phyloP scores from a whole-genome alignment of 495 filamentous ascomycete species.

The Aspergillus bertholletiae region DNA sequence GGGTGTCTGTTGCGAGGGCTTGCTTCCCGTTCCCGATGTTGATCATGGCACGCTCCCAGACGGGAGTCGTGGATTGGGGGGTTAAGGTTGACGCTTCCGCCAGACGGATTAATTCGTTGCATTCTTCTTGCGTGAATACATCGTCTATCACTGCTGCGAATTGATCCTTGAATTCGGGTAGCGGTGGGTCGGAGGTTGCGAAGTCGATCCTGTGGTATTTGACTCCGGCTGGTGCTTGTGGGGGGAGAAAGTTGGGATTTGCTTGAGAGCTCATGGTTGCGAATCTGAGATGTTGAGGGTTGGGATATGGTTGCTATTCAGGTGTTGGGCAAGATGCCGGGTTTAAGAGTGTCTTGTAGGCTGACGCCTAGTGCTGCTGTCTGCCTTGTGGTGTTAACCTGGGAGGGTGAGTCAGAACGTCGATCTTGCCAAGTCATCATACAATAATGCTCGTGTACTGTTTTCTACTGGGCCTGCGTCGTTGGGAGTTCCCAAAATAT shows the following conservation, averaged over 20 bases:
- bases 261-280: background rate
- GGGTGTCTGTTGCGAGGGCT: slow-evolving; percentile 48
- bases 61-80: slow-evolving; percentile 9
- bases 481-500: too few relatives aligned
- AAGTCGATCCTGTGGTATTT: slow-evolving; percentile 47
- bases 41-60: slow-evolving; percentile 46
- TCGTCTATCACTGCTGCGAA: slow-evolving; percentile 65
- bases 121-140: slow-evolving; percentile 58
- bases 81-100: slow-evolving; percentile 46
- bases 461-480: too few relatives aligned
- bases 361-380: background rate
- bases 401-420: background rate
- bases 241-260: slow-evolving; percentile 12
- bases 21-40: slow-evolving; percentile 64
- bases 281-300: background rate
- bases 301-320: background rate
- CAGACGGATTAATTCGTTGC: slow-evolving; percentile 49
- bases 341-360: background rate
- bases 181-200: slow-evolving; percentile 33
- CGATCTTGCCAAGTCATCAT: too few relatives aligned
- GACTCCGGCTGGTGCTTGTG: slow-evolving; percentile 21
- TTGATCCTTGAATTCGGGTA: slow-evolving; percentile 51
- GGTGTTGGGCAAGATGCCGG: background rate
- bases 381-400: background rate
- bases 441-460: too few relatives aligned